A percentile compares a stretch with the other conserved stretches of the same genome.
phyloP scores from a whole-genome alignment of 2,329 filamentous ascomycete genomes.

The Drechslerella coelobrocha region DNA sequence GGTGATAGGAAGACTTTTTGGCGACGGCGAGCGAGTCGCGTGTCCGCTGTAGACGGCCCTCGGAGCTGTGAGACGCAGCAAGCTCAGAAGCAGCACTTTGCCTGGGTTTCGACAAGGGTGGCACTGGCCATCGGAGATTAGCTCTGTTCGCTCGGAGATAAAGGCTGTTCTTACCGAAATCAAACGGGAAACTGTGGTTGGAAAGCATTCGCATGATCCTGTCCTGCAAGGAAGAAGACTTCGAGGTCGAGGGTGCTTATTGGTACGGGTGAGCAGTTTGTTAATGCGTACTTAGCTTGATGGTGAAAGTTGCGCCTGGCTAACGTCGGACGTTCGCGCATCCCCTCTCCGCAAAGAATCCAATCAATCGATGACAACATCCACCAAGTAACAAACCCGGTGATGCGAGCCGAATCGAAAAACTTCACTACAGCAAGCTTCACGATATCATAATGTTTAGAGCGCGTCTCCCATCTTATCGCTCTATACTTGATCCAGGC shows the following conservation, averaged over 20 bases:
- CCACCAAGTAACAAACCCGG: too few relatives aligned
- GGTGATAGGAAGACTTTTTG: constrained; percentile 6
- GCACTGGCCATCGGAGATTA: constrained; percentile 17
- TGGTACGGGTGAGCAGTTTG: not conserved
- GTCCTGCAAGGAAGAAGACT: constrained; percentile 7
- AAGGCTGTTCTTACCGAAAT: constrained; percentile 3
- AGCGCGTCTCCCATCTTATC: too few relatives aligned
- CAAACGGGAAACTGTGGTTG: not conserved
- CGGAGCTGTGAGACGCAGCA: constrained; percentile 10
- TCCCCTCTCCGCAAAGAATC: too few relatives aligned
- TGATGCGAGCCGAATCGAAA: too few relatives aligned
- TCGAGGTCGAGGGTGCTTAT: not conserved
- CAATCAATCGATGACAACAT: too few relatives aligned
- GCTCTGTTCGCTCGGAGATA: constrained; percentile 12
- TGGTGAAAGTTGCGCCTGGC: too few relatives aligned
- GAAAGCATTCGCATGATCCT: not conserved
- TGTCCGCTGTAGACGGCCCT: constrained; percentile 18
- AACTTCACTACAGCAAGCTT: too few relatives aligned
- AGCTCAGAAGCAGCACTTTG: constrained; percentile 6
- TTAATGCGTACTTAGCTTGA: not conserved
- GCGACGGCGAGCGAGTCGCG: constrained; percentile 13
- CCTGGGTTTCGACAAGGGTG: constrained; percentile 10
- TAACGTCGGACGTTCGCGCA: too few relatives aligned
- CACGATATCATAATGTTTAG: too few relatives aligned
- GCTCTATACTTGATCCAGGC: not conserved